Conservation (phyloP, 169 alveolate species). For the Plasmodium adleri region DNA sequence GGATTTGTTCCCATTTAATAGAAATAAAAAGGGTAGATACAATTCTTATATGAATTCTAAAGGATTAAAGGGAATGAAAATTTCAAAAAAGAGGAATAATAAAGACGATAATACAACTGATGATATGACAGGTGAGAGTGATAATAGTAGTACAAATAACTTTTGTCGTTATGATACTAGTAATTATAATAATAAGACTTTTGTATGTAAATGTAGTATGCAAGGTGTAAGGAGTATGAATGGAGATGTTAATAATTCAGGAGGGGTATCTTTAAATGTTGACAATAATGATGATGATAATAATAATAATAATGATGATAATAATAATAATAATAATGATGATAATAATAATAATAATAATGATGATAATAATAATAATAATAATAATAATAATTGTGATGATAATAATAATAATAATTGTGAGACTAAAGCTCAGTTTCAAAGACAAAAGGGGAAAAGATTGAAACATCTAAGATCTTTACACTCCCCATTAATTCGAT, state of each 20-base stretch:
- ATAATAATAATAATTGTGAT: neutral
- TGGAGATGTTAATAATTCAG: neutral
- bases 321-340: neutral
- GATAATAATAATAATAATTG: neutral
- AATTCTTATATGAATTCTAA: neutral
- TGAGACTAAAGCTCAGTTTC: neutral
- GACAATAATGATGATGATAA: neutral
- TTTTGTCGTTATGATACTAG: too few species aligned
- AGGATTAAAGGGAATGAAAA: neutral
- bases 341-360: neutral
- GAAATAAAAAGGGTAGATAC: neutral
- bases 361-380: neutral
- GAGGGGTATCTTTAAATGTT: neutral
- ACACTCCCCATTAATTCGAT: conserved; percentile 69
- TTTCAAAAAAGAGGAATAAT: neutral
- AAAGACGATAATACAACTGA: neutral
- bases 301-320: neutral
- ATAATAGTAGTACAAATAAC: too few species aligned
- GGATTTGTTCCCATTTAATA: conserved; percentile 15
- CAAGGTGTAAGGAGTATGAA: too few species aligned
- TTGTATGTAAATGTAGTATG: too few species aligned
- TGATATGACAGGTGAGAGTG: too few species aligned
- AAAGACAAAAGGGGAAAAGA: neutral
- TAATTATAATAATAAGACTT: too few species aligned
- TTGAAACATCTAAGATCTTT: conserved; percentile 41